Evolutionary conservation across 164 flowering plant species (phyloP), one percentile per base, ranked within the genome.

Genomic region (Cinnamomum chago): DNA sequence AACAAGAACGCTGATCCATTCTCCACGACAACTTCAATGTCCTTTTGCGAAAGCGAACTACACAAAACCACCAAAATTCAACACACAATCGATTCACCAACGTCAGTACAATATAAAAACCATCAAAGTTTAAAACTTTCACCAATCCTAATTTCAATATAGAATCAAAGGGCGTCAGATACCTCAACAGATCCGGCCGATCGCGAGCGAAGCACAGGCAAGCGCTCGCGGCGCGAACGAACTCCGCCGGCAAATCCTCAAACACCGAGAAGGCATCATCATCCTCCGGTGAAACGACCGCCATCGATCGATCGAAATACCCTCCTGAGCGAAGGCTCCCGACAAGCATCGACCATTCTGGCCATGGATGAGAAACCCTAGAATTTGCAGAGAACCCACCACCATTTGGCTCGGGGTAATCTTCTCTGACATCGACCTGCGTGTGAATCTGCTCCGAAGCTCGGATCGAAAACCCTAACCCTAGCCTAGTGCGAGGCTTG

Each of bases 1-100:
- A 93, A 95, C 76, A 92, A 73, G 80, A 83, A 88, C 0, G 99
- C 89, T 1, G 83, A 78, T 64, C 88, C 96, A 84, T 84, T 87
- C 58, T 83, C 84, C 33, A 90, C 85, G 50, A 95, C 81, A 68
- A 87, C 86, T 75, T 86, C 93, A 58, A 95, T 77, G 78, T 92
- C 94, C 73, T 74, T 86, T 79, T 83, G 83, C 0, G 93, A 79
- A 75, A 93, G 89, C 74, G 75, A 84, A 75, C 99, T 95, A 74
- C 40, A 20, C 68, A n/a, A 14, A 20, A 24, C 60, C 7, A 33
- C 18, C 24, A 17, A 23, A 76, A 67, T 58, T 5, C 50, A 27
- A 58, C 50, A 55, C 60, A 18, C 6, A 3, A 55, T 17, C 60
- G 11, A 14, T 15, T 55, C 20, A 17, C 17, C 60, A 55, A 55